These are phyloP conservation scores for Gigaspora rosea DNA, from an alignment of 192 early-diverging fungal genomes.

Conservation along the genomic window DNA sequence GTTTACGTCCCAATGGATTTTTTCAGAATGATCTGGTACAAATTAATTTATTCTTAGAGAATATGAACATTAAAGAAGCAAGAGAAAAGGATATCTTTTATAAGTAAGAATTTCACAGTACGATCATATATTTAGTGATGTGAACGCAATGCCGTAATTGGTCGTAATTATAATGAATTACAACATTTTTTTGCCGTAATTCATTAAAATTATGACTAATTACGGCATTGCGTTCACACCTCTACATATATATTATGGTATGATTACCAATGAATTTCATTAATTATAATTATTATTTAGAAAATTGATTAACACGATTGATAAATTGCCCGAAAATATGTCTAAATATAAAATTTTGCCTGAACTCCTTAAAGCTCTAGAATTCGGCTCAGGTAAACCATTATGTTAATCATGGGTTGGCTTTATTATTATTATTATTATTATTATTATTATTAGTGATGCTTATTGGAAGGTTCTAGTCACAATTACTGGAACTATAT, in stretches of 20 bases:
- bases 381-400: constrained; percentile 67
- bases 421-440: too few relatives aligned
- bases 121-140: background rate
- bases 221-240: too few relatives aligned
- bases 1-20: constrained; percentile 60
- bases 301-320: constrained; percentile 71
- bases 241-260: background rate
- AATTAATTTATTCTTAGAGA: constrained; percentile 87
- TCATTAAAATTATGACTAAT: too few relatives aligned
- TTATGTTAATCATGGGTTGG: too few relatives aligned
- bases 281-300: constrained; percentile 36
- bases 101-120: constrained; percentile 31
- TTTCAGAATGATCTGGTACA: constrained; percentile 85
- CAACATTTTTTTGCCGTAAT: too few relatives aligned
- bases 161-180: too few relatives aligned
- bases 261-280: background rate
- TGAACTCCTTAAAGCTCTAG: constrained; percentile 81
- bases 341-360: constrained; percentile 92
- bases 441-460: too few relatives aligned
- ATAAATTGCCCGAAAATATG: constrained; percentile 80
- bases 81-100: constrained; percentile 84
- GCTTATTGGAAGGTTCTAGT: too few relatives aligned
- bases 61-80: constrained; percentile 89
- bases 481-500: too few relatives aligned
- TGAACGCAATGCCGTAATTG: too few relatives aligned